Evolutionary conservation across 768 basidiomycete species (phyloP), one percentile per base, ranked within the genome.

Genomic region (Boletus rubropictus): DNA sequence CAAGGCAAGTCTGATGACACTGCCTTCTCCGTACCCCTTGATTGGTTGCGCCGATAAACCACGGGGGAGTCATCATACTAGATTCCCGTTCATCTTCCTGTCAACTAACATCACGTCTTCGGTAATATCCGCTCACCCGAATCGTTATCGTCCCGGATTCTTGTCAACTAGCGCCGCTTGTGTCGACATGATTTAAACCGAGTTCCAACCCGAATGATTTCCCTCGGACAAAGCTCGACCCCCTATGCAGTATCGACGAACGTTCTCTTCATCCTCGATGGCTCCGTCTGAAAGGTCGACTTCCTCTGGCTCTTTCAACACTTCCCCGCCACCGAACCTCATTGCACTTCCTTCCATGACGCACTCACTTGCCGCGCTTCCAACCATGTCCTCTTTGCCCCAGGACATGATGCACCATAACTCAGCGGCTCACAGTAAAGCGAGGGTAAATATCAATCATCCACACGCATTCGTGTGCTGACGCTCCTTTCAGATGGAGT

Each of bases 41-140:
- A 66, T 66, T 68, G 53, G 56, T 52, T 43, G 50, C 50, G 56
- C 58, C 55, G 65, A 63, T 65, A 59, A 57, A 49, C 55, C 60
- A 66, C 58, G 61, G 50, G n/a, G 54, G 62, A 54, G 56, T 60
- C 55, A 52, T 62, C 58, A 55, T 57, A 55, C 55, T 55, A 57
- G 66, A 58, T 66, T 66, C 60, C 66, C 66, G 62, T 68, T 64
- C 60, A 56, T 56, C 48, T 54, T 48, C 34, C 33, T 49, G 50
- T 53, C 55, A 57, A 55, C 53, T 51, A 49, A 46, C 65, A 65
- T 56, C 56, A 62, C 57, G 58, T 50, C 54, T 46, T 68, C 64
- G 64, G 62, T 66, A 66, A 66, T 66, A 59, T 66, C 65, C 65
- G 65, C 44, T 38, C 32, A 50, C 25, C 49, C 37, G 39, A 50